phyloP scores from a whole-genome alignment of 2,329 filamentous ascomycete genomes.

The Fusarium sp. region DNA sequence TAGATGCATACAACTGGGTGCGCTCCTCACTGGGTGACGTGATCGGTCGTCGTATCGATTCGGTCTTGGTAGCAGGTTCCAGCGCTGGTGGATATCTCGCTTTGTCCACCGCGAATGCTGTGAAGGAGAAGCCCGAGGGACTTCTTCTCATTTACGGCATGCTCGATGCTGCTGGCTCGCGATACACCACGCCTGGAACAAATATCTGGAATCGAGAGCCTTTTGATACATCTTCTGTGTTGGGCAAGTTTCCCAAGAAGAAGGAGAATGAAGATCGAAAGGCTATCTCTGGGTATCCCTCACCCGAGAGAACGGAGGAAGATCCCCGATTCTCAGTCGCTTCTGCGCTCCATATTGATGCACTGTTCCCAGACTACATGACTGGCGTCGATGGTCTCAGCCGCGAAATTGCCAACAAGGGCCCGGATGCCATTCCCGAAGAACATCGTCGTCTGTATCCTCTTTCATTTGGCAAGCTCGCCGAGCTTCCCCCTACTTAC shows the following conservation, averaged over 20 bases:
- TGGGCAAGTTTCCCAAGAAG: slow-evolving; percentile 22
- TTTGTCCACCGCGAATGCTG: slow-evolving; percentile 17
- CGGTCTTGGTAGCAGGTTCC: slow-evolving; percentile 35
- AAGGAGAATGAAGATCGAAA: slow-evolving; percentile 16
- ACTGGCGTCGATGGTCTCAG: slow-evolving; percentile 27
- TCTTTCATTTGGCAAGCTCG: slow-evolving; percentile 22
- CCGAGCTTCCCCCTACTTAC: slow-evolving; percentile 29
- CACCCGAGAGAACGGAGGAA: neutral
- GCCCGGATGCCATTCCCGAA: slow-evolving; percentile 18
- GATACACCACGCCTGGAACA: slow-evolving; percentile 31
- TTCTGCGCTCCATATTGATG: slow-evolving; percentile 37
- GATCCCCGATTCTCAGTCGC: slow-evolving; percentile 12
- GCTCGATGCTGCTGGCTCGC: slow-evolving; percentile 17
- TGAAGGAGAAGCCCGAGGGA: slow-evolving; percentile 13
- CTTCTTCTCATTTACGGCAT: slow-evolving; percentile 38
- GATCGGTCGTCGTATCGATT: slow-evolving; percentile 18
- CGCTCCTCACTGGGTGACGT: slow-evolving; percentile 3
- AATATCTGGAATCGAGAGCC: slow-evolving; percentile 26
- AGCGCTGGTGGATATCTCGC: slow-evolving; percentile 41
- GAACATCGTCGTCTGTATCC: slow-evolving; percentile 32
- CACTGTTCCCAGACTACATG: slow-evolving; percentile 40
- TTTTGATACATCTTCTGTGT: slow-evolving; percentile 20
- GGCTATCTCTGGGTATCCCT: slow-evolving; percentile 16
- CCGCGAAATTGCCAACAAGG: slow-evolving; percentile 15
- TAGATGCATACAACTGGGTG: slow-evolving; percentile 41